Evolutionary conservation across 495 filamentous ascomycete genomes (phyloP), one percentile per base, ranked within the genome.

Genomic region (Xylaria flabelliformis): DNA sequence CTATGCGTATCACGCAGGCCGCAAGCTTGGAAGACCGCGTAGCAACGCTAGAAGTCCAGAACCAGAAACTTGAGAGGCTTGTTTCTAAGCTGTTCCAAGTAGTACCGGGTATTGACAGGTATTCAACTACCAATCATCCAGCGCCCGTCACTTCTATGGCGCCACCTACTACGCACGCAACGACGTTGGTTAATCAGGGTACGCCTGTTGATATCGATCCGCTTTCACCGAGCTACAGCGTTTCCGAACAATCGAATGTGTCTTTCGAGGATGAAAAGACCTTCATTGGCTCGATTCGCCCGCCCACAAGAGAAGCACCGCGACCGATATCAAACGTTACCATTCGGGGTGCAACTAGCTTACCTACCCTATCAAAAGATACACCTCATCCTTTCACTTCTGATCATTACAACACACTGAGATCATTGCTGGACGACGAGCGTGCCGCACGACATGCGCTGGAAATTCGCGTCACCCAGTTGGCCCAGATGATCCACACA

Each of bases 1-100:
- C 74, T 59, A 88, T 86, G 85, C 86, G 85, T 74, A 87, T 88
- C 50, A 88, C 86, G 7, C 82, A 86, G 67, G 85, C 82, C 12
- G 85, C 81, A 19, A 83, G 81, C 72, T 76, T 89, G 29, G 86
- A 88, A 64, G 82, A 82, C 44, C 82, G 87, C 41, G 81, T 89
- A 36, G 76, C 68, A 1, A 66, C 75, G 41, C 74, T 89, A 1
- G 87, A 89, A 73, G 72, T 75, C 6, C 82, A 80, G 15, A 79
- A 87, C 58, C 74, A 79, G n/a, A 84, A 82, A 53, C 77, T 89
- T 55, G 86, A 88, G 73, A 83, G 78, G 19, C 77, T 84, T 3
- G 76, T 88, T 0, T 79, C 76, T 69, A 79, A 82, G 75, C 74
- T 85, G 0, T 84, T 82, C 72, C 81, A 84, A 51, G 67, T 78